These are phyloP conservation scores for Periconia macrospinosa DNA, from an alignment of 2,329 filamentous ascomycete genomes.

Conservation along the genomic window DNA sequence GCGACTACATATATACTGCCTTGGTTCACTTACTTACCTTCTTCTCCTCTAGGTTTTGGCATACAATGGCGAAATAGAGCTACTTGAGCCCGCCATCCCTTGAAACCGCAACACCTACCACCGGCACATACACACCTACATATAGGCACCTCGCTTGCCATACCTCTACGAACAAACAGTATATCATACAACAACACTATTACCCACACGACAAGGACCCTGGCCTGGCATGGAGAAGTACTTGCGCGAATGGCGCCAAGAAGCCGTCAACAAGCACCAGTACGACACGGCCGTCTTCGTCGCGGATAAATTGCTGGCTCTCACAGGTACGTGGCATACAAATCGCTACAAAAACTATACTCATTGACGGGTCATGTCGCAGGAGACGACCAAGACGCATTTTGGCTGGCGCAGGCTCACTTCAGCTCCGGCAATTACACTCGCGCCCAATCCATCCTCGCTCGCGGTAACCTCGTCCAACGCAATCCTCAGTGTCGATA, in stretches of 20 bases:
- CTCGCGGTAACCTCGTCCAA: slow-evolving; percentile 77
- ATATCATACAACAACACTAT: background rate
- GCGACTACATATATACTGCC: no score
- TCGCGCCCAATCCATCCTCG: slow-evolving; percentile 82
- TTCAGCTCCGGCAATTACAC: slow-evolving; percentile 95
- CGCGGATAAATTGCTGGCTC: slow-evolving; percentile 91
- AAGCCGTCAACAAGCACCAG: slow-evolving; percentile 93
- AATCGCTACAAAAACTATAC: background rate
- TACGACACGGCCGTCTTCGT: slow-evolving; percentile 97
- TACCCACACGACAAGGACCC: no score
- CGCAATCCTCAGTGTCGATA: slow-evolving; percentile 88
- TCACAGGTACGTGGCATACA: slow-evolving; percentile 71
- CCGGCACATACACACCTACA: no score
- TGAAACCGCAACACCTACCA: no score
- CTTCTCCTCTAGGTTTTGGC: no score
- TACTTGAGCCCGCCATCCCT: no score
- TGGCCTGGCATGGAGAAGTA: slow-evolving; percentile 76
- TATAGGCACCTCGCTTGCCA: no score
- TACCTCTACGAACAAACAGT: no score
- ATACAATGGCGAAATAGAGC: no score
- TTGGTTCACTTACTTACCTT: no score
- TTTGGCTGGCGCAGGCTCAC: slow-evolving; percentile 97
- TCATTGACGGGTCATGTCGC: slow-evolving; percentile 7
- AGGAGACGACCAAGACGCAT: slow-evolving; percentile 94
- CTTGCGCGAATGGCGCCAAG: slow-evolving; percentile 90